Base-by-base conservation (phyloP, 1,284 basidiomycete species). In the Exobasidium cylindrosporum region DNA sequence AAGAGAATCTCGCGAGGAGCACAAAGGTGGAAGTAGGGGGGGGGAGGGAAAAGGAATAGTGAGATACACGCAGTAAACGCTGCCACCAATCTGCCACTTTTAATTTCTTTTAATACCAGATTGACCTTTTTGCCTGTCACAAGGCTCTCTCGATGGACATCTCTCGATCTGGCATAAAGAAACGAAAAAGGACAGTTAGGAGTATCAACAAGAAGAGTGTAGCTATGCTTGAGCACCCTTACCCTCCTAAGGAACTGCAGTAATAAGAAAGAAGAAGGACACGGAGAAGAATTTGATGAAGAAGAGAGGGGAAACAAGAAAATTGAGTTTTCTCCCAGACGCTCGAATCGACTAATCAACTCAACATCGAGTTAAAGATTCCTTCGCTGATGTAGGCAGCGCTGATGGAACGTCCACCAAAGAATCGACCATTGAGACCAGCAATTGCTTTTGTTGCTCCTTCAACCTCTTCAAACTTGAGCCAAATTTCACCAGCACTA, bases 401-500 rank as follows among this genome's bases (percentile, higher is more conserved):
- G 43, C 67, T 68, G 57, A 79, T 72, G 1, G 65, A 67, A 54
- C 70, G 73, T 26, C 77, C 77, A 10, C 73, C 76, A 47, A 79
- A 79, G 64, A 68, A 78, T 17, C 95, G 89, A 52, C 92, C 92
- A 73, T 96, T 91, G 58, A 99, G 86, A 67, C 91, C 91, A 76
- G 90, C 86, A 59, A 95, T 84, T 52, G 94, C 92, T 59, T 88
- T 86, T 76, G 88, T 88, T 21, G 95, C 91, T 23, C 86, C 83
- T 11, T 92, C 89, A 64, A 92, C 83, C 32, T 85, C 81, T 67
- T 86, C 87, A 76, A 98, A 97, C 80, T 93, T 91, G 78, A 98
- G 85, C 81, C 96, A 98, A 46, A 99, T 97, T 81, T 98, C 95
- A 72, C 95, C 95, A 3, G 31, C 29, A 32, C 91, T 91, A 72